Base-by-base conservation (phyloP, 78 protist species). In the Creolimax fragrantissima region DNA sequence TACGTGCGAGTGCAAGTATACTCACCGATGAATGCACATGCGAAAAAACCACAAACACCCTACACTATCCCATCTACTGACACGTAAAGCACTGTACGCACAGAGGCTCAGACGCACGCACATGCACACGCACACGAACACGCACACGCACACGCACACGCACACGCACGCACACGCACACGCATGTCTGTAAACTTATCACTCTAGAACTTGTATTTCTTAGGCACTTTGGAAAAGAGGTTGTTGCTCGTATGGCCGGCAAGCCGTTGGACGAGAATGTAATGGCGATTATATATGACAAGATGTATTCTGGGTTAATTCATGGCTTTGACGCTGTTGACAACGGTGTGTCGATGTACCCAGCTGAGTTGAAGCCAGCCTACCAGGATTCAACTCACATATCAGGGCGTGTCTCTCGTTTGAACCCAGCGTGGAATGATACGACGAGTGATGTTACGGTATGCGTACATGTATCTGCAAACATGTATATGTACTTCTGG, bases 271-370 rank as follows among this genome's bases (percentile, higher is more conserved):
- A 66, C 35, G 97, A 96, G 66, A 42, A 5, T 41, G 47, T 3
- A 11, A n/a, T 92, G 35, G 92, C 92, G 44, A 24, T 45, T n/a
- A 44, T 97, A 39, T 94, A 67, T 89, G 37, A 90, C 36, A 85
- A 90, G 67, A 4, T 95, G 39, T 93, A 93, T 41, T 32, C 2
- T 11, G 3, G 35, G 41, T 92, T 95, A 35, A 83, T 97, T 35
- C 95, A 97, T 92, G 96, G 88, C 85, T 83, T 96, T 47, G 97
- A 96, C 93, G 98, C 94, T 35, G 89, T 94, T 45, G 98, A 97
- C 89, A 97, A 96, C 84, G 98, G 98, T 42, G 90, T 86, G 24
- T 36, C 90, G 6, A 32, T 24, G 35, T 92, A 47, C 84, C 81
- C 93, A 3, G 0, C 42, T 42, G 74, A 45, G 42, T 3, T 89